Base-by-base conservation (phyloP, 257 asterid genomes). In the Jasminum sambac region DNA sequence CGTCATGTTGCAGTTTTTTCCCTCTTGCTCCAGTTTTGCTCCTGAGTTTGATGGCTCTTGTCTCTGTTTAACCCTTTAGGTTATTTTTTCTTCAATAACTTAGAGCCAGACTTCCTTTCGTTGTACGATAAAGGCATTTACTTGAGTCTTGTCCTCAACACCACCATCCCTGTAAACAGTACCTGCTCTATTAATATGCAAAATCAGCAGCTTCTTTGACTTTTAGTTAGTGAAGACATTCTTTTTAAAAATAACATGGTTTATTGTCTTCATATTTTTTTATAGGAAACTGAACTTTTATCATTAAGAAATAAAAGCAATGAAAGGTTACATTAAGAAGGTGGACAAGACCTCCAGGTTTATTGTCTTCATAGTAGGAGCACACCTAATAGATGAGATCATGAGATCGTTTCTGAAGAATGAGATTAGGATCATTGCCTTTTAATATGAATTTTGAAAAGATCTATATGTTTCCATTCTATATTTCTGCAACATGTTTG, bases 121-220 rank as follows among this genome's bases (percentile, higher is more conserved):
- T 30, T 46, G 21, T 13, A 46, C 16, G 23, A 46, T n/a, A 1
- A 13, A 46, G 23, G 21, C 57, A 46, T 19, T 50, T 9, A 19
- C 59, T 50, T 50, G 26, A 50, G 24, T 50, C 59, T 50, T 50
- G 59, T 17, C 26, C 59, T 9, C 26, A 6, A 50, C 13, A 17
- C 17, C 25, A 50, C 17, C 59, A 50, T 12, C 13, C 61, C 17
- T 62, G 58, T 48, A 14, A 24, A 26, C 50, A 7, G 40, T 46
- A 62, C 68, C 67, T 25, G 11, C 71, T 37, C 62, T 30, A 26
- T 64, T 65, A 23, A 50, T 52, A 13, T 76, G 72, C 25, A 34
- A 67, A 60, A 34, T 58, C 38, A 39, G 65, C 50, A 39, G 42
- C 37, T 72, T 70, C 34, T n/a, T 34, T 43, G 38, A 66, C 44